Percentiles rank a stretch among this genome's conserved stretches.
Conservation (phyloP, 164 flowering plant species). For the Piper betle region DNA sequence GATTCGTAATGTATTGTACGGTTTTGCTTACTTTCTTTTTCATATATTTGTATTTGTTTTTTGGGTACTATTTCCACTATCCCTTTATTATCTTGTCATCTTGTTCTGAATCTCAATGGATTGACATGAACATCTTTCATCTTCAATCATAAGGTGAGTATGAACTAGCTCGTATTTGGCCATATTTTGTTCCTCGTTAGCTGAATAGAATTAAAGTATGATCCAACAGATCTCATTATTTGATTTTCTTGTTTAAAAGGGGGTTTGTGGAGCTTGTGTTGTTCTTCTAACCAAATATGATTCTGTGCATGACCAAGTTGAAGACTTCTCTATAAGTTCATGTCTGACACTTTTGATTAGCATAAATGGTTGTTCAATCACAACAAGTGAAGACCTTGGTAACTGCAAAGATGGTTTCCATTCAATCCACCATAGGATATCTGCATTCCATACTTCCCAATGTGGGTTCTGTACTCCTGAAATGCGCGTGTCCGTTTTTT, state of each 20-base stretch:
- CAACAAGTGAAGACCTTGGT: constrained; percentile 86
- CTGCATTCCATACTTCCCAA: constrained; percentile 93
- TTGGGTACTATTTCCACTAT: too few relatives aligned
- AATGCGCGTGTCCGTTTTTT: constrained; percentile 73
- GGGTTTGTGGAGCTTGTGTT: constrained; percentile 94
- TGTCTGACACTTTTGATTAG: constrained; percentile 86
- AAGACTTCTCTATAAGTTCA: constrained; percentile 57
- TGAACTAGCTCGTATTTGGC: too few relatives aligned
- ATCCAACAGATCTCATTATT: too few relatives aligned
- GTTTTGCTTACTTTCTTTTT: too few relatives aligned
- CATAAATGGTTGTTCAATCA: constrained; percentile 63
- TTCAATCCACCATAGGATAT: constrained; percentile 62
- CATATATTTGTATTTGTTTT: too few relatives aligned
- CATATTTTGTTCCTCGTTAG: too few relatives aligned
- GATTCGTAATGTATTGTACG: neutral
- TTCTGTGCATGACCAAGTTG: constrained; percentile 40
- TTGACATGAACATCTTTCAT: too few relatives aligned
- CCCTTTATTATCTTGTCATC: too few relatives aligned
- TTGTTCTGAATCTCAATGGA: too few relatives aligned
- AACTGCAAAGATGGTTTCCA: constrained; percentile 72
- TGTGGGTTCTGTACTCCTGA: constrained; percentile 98
- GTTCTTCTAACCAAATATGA: constrained; percentile 75
- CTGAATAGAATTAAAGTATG: neutral
- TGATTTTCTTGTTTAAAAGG: constrained; percentile 21
- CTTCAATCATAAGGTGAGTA: too few relatives aligned